Evolutionary conservation across 495 filamentous ascomycete genomes (phyloP), one percentile per base, ranked within the genome.

Genomic region (Penicillium taxi): DNA sequence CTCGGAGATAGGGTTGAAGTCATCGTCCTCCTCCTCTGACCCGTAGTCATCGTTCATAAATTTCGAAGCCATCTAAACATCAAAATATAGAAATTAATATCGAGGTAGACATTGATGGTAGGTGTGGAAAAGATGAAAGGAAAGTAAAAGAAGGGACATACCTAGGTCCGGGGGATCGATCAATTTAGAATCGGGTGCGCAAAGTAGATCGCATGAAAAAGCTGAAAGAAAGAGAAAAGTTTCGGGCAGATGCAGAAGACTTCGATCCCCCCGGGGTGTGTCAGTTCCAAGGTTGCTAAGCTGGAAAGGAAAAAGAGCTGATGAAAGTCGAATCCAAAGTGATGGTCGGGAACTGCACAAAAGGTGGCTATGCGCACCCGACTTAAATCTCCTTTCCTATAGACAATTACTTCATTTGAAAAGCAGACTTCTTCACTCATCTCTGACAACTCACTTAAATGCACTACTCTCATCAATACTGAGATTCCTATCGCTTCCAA

Each of bases 21-120:
- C 79, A 47, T 86, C 83, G 37, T 87, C 82, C 35, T 87, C 83
- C 15, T 84, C 76, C n/a, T 79, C 83, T 37, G 80, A 84, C 39
- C 80, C 82, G 47, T 74, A 77, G 29, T 74, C 64, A 21, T 74
- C 63, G 35, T 72, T 64, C 11, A 74, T 32, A n/a, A 77, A 52
- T 47, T 69, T 69, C 15, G 70, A 29, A 8, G 35, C 72, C 69
- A 74, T 77, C 36, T 30, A 15, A 28, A 24, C 41, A 18, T 32
- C 44, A 38, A n/a, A 13, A 12, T 6, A 27, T 31, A 17, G 15
- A 23, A 15, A 26, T 6, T 16, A 5, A n/a, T 15, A 16, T 26
- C 24, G 24, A 6, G 23, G 23, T 25, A 25, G 23, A 11, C 23
- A 25, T 5, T 22, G 16, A 1, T 9, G 8, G 16, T 9, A 22